These are phyloP conservation scores for Nemania sp. DNA, from an alignment of 2,329 filamentous ascomycete genomes.

Conservation along the genomic window DNA sequence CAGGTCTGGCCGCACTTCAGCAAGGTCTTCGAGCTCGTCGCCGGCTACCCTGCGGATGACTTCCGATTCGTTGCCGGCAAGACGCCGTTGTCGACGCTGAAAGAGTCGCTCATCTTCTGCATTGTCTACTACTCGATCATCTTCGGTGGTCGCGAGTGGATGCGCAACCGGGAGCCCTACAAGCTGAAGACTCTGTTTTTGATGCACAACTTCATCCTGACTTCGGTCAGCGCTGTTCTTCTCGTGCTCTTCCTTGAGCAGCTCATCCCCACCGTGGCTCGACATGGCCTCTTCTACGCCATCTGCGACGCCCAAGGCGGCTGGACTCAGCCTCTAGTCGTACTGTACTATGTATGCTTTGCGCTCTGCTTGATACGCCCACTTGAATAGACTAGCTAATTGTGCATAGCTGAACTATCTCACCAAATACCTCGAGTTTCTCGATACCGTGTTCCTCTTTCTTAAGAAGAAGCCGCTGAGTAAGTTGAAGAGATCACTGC, in stretches of 20 bases:
- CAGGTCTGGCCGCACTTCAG: slow-evolving; percentile 93
- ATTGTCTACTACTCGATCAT: slow-evolving; percentile 90
- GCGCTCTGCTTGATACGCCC: neutral
- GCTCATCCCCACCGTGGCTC: slow-evolving; percentile 78
- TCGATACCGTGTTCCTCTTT: slow-evolving; percentile 96
- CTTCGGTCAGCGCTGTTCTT: slow-evolving; percentile 77
- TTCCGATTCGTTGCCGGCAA: slow-evolving; percentile 81
- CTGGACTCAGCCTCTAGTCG: slow-evolving; percentile 91
- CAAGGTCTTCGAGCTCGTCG: slow-evolving; percentile 75
- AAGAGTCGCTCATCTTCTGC: slow-evolving; percentile 78
- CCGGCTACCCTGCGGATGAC: slow-evolving; percentile 81
- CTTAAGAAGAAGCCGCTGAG: slow-evolving; percentile 99
- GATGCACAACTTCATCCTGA: slow-evolving; percentile 95
- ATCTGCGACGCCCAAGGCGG: slow-evolving; percentile 83
- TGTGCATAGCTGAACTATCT: slow-evolving; percentile 83
- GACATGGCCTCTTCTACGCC: slow-evolving; percentile 82
- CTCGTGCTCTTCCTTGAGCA: slow-evolving; percentile 89
- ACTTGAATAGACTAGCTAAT: slow-evolving; percentile 43
- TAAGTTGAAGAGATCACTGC: slow-evolving; percentile 47
- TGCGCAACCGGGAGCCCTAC: slow-evolving; percentile 84
- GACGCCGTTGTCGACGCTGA: slow-evolving; percentile 89
- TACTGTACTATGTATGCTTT: slow-evolving; percentile 84
- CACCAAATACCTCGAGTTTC: slow-evolving; percentile 93
- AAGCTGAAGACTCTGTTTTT: slow-evolving; percentile 90
- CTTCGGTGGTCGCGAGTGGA: slow-evolving; percentile 87